These are phyloP conservation scores for Wickerhamomyces sp. DNA, from an alignment of 1,139 yeast genomes.

Conservation along the genomic window DNA sequence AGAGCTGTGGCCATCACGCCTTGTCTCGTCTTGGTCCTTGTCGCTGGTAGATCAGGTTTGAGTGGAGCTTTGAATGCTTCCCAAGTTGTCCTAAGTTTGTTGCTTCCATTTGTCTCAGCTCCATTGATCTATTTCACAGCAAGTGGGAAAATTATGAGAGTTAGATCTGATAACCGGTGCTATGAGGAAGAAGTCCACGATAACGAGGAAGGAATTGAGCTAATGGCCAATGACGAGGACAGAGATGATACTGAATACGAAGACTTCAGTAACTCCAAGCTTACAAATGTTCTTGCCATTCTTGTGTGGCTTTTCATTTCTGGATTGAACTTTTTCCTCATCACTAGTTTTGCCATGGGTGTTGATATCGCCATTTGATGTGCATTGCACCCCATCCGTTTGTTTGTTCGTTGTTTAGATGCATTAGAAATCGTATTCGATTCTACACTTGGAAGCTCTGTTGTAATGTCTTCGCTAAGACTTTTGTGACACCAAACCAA, in stretches of 20 bases:
- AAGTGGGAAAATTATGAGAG: constrained; percentile 52
- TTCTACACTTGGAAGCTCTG: too few relatives aligned
- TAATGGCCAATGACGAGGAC: constrained; percentile 8
- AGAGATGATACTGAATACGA: constrained; percentile 17
- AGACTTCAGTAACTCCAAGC: constrained; percentile 47
- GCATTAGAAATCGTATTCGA: too few relatives aligned
- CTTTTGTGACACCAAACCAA: too few relatives aligned
- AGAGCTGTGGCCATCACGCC: constrained; percentile 71
- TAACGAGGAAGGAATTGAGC: constrained; percentile 9
- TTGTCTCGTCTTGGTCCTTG: constrained; percentile 56
- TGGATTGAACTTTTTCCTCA: constrained; percentile 68
- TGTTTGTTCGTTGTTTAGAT: too few relatives aligned
- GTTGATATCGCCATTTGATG: too few relatives aligned
- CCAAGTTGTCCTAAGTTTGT: constrained; percentile 65
- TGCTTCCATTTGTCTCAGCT: constrained; percentile 70
- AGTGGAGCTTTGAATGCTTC: constrained; percentile 66
- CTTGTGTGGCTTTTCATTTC: constrained; percentile 73
- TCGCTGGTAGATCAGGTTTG: constrained; percentile 67
- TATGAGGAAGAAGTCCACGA: constrained; percentile 6
- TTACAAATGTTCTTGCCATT: constrained; percentile 53
- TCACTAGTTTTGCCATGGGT: constrained; percentile 66
- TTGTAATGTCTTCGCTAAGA: too few relatives aligned
- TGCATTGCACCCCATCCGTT: too few relatives aligned
- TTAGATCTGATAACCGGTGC: constrained; percentile 23
- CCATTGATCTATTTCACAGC: constrained; percentile 72